These are phyloP conservation scores for Mitragyna speciosa DNA, from an alignment of 257 asterid species.

Conservation along the genomic window DNA sequence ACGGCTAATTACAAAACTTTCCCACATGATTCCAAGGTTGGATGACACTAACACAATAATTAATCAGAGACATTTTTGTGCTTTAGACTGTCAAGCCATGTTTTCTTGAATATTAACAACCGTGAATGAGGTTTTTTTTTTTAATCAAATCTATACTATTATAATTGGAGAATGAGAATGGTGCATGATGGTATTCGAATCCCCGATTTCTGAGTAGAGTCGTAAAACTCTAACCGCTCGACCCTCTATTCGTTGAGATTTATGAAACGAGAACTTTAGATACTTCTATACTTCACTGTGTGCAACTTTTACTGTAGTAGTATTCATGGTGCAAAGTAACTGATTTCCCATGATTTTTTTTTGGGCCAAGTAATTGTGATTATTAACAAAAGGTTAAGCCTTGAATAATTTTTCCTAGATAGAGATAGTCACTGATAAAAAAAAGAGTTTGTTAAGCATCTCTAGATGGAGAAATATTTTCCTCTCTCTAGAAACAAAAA, in stretches of 20 bases:
- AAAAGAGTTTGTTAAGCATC: background rate
- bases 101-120: too few relatives aligned
- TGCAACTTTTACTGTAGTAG: background rate
- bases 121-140: too few relatives aligned
- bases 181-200: too few relatives aligned
- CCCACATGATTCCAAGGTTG: background rate
- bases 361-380: background rate
- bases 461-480: too few relatives aligned
- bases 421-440: background rate
- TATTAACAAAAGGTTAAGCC: background rate
- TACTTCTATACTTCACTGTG: too few relatives aligned
- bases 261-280: too few relatives aligned
- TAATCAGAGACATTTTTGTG: background rate
- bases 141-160: too few relatives aligned
- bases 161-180: too few relatives aligned
- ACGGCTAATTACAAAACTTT: background rate
- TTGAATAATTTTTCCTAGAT: background rate
- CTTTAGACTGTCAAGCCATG: background rate
- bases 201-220: too few relatives aligned
- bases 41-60: background rate
- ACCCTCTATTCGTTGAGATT: too few relatives aligned
- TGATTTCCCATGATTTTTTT: background rate
- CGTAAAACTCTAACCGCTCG: too few relatives aligned
- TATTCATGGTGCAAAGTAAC: background rate
- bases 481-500: background rate